Evolutionary conservation across 116 monocot species (phyloP).

Genomic region (Dioscorea cayenensis): DNA sequence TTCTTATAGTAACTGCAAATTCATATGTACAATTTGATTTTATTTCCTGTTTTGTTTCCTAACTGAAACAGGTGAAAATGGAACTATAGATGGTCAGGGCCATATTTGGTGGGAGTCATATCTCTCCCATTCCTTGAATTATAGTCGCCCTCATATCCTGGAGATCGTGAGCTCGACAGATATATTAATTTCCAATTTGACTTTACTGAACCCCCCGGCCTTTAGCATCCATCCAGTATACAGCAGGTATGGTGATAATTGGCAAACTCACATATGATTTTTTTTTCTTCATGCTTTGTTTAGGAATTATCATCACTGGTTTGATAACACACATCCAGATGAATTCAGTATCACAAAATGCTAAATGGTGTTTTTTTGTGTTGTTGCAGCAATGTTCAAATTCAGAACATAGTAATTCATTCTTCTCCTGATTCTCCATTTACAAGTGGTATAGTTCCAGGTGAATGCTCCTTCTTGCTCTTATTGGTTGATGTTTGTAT

Average conservation of each 20-base stretch:
- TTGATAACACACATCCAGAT: background rate
- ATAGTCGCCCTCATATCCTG: slow-evolving; percentile 65
- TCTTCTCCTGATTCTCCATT: slow-evolving; percentile 44
- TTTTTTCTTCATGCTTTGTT: background rate
- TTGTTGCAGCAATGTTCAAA: slow-evolving; percentile 48
- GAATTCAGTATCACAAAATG: background rate
- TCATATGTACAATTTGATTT: background rate
- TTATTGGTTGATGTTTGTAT: no score
- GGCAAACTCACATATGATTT: background rate
- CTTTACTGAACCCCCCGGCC: slow-evolving; percentile 65
- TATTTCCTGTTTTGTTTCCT: background rate
- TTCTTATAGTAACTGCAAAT: no score
- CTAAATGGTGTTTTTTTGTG: slow-evolving; percentile 2
- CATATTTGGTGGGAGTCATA: slow-evolving; percentile 81
- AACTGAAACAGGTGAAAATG: slow-evolving; percentile 63
- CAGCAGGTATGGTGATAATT: slow-evolving; percentile 38
- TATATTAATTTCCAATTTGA: slow-evolving; percentile 71
- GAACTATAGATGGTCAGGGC: slow-evolving; percentile 85
- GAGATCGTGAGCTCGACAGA: slow-evolving; percentile 52
- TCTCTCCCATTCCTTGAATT: slow-evolving; percentile 42
- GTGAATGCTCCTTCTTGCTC: slow-evolving; percentile 23
- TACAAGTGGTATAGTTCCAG: slow-evolving; percentile 87
- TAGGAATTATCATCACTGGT: no score
- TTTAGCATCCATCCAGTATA: slow-evolving; percentile 90
- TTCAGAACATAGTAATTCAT: slow-evolving; percentile 61